Base-by-base conservation (phyloP, 1,284 basidiomycete genomes). In the Dichomitus squalens region DNA sequence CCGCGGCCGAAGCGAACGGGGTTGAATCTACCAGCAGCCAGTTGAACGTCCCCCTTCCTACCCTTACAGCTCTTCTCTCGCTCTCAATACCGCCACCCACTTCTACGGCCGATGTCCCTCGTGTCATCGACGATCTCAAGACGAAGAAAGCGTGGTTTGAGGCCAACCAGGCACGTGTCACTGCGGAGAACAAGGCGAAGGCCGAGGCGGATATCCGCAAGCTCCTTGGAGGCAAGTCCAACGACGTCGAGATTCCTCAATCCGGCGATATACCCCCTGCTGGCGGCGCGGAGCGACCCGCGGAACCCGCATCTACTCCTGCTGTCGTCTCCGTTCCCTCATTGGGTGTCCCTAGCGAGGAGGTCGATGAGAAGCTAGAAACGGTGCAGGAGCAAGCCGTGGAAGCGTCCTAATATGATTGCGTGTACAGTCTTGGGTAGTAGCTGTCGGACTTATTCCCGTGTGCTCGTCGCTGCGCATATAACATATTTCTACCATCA, bases 91-190 rank as follows among this genome's bases (percentile, higher is more conserved):
- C 95, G 27, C 92, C 95, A 21, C 97, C 97, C 0, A 80, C 87
- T 8, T 88, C 88, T 40, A 76, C 84, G 47, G 79, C 82, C 12
- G 96, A 99, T 69, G 82, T 96, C 33, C 82, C 87, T 50, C 90
- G 93, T 52, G 87, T 95, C 35, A 81, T 99, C 59, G 90, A 93
- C 69, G 93, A 98, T 71, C 80, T 99, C 57, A 90, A 92, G 76
- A 93, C 87, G 55, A 99, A 99, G 83, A 95, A 94, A 76, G 83
- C 90, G 41, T 99, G 96, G 95, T 98, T 89, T 72, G 86, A 92
- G 71, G 86, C 84, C 12, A 90, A 92, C 72, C 90, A 90, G 71
- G 77, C 77, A 34, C 83, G 81, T 23, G 82, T 81, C 58, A 90
- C 87, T 0, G 79, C 81, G 7, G 88, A 91, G 68, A 90, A 90